phyloP scores from a whole-genome alignment of 139 green algal species.

The Coelastrella sp. region DNA sequence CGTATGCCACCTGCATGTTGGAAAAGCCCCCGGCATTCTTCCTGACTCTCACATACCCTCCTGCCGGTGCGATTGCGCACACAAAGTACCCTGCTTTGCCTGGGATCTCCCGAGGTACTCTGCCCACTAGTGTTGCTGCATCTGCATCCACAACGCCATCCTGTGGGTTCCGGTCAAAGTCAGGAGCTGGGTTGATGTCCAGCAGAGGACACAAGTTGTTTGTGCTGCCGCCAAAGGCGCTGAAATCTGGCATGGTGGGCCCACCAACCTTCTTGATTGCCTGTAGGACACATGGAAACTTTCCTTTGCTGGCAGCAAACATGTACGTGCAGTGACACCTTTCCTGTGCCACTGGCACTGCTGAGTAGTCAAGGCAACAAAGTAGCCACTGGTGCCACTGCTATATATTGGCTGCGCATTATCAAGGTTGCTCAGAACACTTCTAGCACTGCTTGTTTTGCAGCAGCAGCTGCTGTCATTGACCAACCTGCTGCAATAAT shows the following conservation, averaged over 20 bases:
- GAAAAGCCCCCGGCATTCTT: slow-evolving; percentile 1
- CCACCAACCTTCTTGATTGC: slow-evolving; percentile 45
- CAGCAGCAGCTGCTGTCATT: too few relatives aligned
- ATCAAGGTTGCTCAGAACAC: too few relatives aligned
- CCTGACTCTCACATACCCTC: slow-evolving; percentile 32
- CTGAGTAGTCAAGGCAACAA: too few relatives aligned
- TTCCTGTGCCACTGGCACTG: too few relatives aligned
- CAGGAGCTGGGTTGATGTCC: slow-evolving; percentile 45
- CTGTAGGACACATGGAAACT: not conserved
- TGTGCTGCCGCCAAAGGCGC: slow-evolving; percentile 33
- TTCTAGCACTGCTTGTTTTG: too few relatives aligned
- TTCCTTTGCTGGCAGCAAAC: too few relatives aligned
- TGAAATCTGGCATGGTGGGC: slow-evolving; percentile 48
- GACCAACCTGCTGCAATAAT: too few relatives aligned
- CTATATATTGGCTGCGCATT: too few relatives aligned
- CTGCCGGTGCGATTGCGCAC: slow-evolving; percentile 46
- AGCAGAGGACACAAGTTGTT: slow-evolving; percentile 44
- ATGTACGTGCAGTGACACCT: too few relatives aligned
- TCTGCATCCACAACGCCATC: slow-evolving; percentile 45
- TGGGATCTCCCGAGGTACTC: slow-evolving; percentile 26
- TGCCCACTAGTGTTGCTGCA: slow-evolving; percentile 34
- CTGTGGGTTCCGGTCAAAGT: slow-evolving; percentile 45
- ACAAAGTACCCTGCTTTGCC: slow-evolving; percentile 20
- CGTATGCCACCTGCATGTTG: slow-evolving; percentile 23
- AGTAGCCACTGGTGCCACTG: too few relatives aligned